These are phyloP conservation scores for Talinum fruticosum DNA, from an alignment of 148 eudicot species.

Conservation along the genomic window DNA sequence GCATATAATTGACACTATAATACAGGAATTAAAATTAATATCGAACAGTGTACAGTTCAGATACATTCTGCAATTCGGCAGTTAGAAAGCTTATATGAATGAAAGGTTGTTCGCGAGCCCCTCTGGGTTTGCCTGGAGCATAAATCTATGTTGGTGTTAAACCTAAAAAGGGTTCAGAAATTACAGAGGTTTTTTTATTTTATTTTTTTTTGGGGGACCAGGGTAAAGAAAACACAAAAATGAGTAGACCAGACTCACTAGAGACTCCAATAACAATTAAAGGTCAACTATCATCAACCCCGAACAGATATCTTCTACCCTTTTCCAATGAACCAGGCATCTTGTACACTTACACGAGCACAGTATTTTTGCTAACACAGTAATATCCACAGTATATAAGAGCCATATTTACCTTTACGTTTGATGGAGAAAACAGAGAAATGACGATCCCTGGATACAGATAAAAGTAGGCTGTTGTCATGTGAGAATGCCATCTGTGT, in stretches of 20 bases:
- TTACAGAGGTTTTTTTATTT: too few species aligned
- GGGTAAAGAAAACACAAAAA: too few species aligned
- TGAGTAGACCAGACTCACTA: background rate
- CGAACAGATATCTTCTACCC: background rate
- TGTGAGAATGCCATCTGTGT: constrained; percentile 91
- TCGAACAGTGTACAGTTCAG: background rate
- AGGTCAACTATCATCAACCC: background rate
- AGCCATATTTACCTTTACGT: constrained; percentile 44
- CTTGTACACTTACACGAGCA: background rate
- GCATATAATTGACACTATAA: background rate
- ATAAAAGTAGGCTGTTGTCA: constrained; percentile 78
- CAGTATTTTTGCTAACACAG: background rate
- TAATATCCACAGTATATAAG: background rate
- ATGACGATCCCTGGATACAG: constrained; percentile 90
- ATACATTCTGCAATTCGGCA: background rate
- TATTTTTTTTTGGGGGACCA: too few species aligned
- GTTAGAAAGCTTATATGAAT: background rate
- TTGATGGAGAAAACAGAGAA: constrained; percentile 75
- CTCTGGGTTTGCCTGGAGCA: background rate
- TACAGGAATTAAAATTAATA: background rate
- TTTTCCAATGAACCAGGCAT: background rate
- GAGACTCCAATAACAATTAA: background rate
- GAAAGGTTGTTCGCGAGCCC: background rate
- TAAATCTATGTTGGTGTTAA: too few species aligned
- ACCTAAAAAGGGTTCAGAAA: too few species aligned